Percentiles rank a stretch among this genome's conserved stretches.
phyloP scores from a whole-genome alignment of 495 filamentous ascomycete genomes.

The Aspergillus hancockii region DNA sequence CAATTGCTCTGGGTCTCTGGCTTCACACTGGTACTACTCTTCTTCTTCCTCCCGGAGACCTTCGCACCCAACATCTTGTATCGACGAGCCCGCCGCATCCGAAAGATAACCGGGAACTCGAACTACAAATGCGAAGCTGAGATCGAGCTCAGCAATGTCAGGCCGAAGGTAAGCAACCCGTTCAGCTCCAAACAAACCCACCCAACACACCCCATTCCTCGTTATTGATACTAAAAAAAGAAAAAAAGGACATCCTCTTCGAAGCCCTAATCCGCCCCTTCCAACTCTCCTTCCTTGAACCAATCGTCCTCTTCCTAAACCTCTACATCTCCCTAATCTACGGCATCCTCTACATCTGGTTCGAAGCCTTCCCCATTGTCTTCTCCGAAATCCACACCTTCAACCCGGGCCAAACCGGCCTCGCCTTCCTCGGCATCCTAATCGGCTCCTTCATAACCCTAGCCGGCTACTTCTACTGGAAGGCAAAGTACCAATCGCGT shows the following conservation, averaged over 20 bases:
- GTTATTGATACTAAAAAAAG: neutral
- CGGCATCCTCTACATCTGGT: constrained; percentile 57
- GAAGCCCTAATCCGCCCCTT: constrained; percentile 46
- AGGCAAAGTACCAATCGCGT: constrained; percentile 37
- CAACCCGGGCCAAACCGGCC: constrained; percentile 44
- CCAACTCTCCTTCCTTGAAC: constrained; percentile 47
- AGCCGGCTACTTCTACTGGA: constrained; percentile 48
- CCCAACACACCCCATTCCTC: neutral
- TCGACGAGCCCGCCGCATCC: constrained; percentile 52
- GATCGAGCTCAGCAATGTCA: constrained; percentile 35
- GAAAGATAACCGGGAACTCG: constrained; percentile 37
- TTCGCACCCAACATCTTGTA: constrained; percentile 57
- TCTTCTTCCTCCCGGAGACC: constrained; percentile 59
- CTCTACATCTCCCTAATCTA: constrained; percentile 56
- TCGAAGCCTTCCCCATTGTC: constrained; percentile 58
- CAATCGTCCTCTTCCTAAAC: constrained; percentile 52
- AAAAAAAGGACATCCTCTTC: constrained; percentile 28
- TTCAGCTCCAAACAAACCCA: neutral
- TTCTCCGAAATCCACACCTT: constrained; percentile 52
- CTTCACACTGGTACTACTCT: constrained; percentile 46
- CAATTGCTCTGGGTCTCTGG: constrained; percentile 47
- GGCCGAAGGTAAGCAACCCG: constrained; percentile 18
- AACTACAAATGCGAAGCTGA: constrained; percentile 39
- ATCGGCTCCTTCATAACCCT: constrained; percentile 38
- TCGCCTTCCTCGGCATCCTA: constrained; percentile 54